phyloP scores from a whole-genome alignment of 164 flowering plant species.

The Aristolochia contorta region DNA sequence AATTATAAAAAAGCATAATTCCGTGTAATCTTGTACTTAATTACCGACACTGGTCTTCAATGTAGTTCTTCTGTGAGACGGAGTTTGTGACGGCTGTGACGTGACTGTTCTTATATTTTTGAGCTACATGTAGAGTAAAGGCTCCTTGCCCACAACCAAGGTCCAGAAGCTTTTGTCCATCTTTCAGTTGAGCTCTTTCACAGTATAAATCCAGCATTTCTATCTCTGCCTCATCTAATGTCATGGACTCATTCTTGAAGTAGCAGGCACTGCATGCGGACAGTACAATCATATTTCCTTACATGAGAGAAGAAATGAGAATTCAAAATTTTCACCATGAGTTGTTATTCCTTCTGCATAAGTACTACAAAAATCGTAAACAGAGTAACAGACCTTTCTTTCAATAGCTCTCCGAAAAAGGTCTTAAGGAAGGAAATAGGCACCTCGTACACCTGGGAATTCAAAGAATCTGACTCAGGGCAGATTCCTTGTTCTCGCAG shows the following conservation, averaged over 20 bases:
- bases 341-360: no score
- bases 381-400: not conserved
- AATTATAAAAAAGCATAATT: no score
- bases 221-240: constrained; percentile 10
- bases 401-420: not conserved
- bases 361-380: no score
- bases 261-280: not conserved
- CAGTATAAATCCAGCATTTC: constrained; percentile 13
- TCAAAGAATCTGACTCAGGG: not conserved
- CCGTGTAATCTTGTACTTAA: not conserved
- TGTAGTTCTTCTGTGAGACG: not conserved
- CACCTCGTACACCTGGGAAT: constrained; percentile 3
- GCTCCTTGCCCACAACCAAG: constrained; percentile 11
- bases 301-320: no score
- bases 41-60: not conserved
- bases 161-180: constrained; percentile 8
- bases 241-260: constrained; percentile 7
- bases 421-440: constrained; percentile 1
- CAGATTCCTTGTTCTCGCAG: not conserved
- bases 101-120: constrained; percentile 7
- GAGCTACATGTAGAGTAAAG: constrained; percentile 4
- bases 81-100: constrained; percentile 1
- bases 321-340: no score
- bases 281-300: no score
- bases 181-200: constrained; percentile 7